Evolutionary conservation across 345 rosid species (phyloP).

Genomic region (Physaria fendleri): DNA sequence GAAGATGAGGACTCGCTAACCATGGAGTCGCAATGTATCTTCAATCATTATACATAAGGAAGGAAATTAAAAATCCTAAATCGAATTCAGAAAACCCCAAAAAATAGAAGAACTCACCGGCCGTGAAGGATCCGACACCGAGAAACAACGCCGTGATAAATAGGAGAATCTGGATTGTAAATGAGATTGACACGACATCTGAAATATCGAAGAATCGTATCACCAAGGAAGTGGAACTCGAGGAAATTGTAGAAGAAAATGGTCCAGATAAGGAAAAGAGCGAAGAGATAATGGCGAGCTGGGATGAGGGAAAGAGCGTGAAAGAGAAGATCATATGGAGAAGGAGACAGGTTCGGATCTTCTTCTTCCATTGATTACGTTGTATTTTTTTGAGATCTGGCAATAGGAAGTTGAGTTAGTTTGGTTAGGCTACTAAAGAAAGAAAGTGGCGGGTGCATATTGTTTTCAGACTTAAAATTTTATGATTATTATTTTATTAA

Average conservation of each 20-base stretch:
- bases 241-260: slow-evolving; percentile 54
- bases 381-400: not conserved
- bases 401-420: not conserved
- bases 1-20: slow-evolving; percentile 90
- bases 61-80: not conserved
- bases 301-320: slow-evolving; percentile 48
- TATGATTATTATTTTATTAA: no score
- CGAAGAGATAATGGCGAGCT: slow-evolving; percentile 40
- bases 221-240: slow-evolving; percentile 66
- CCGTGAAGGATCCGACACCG: slow-evolving; percentile 59
- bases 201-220: slow-evolving; percentile 37
- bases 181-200: slow-evolving; percentile 40
- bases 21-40: slow-evolving; percentile 74
- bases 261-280: slow-evolving; percentile 19
- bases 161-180: slow-evolving; percentile 38
- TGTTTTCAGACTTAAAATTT: no score
- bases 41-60: no score
- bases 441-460: no score
- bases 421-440: no score
- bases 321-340: slow-evolving; percentile 44
- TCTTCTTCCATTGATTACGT: slow-evolving; percentile 12
- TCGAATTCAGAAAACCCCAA: not conserved
- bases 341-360: slow-evolving; percentile 10
- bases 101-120: slow-evolving; percentile 31
- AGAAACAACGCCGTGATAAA: slow-evolving; percentile 59